Conservation (phyloP, 768 basidiomycete species). For the Podaxis carcinomalis region DNA sequence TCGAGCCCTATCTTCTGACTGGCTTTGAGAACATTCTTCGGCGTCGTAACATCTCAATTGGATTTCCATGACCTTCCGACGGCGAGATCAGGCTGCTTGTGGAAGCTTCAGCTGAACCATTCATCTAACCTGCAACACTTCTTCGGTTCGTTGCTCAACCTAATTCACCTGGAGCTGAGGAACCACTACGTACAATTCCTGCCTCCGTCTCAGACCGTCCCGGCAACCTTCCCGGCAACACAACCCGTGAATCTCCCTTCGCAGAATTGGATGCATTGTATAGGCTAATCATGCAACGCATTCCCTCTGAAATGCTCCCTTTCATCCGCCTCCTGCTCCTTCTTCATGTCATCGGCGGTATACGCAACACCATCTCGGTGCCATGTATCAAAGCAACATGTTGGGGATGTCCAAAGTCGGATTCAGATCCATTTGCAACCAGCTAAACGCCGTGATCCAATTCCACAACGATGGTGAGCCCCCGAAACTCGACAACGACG, state of each 20-base stretch:
- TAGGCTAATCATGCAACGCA: slow-evolving; percentile 4
- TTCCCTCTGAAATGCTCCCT: slow-evolving; percentile 25
- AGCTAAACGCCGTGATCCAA: neutral
- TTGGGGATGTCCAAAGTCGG: neutral
- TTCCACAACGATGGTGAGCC: neutral
- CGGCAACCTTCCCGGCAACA: no score
- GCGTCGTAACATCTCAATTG: neutral
- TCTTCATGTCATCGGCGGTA: neutral
- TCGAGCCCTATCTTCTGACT: neutral
- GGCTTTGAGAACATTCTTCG: slow-evolving; percentile 5
- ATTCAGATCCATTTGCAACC: neutral
- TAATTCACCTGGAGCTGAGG: neutral
- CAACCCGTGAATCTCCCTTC: neutral
- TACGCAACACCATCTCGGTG: neutral
- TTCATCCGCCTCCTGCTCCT: slow-evolving; percentile 25
- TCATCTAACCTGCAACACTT: slow-evolving; percentile 23
- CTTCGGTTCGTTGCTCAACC: slow-evolving; percentile 20
- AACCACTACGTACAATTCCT: no score
- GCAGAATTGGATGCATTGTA: slow-evolving; percentile 14
- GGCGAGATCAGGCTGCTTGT: slow-evolving; percentile 12
- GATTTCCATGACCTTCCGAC: slow-evolving; percentile 10
- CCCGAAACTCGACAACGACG: no score
- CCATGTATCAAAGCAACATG: neutral
- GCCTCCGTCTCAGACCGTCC: neutral
- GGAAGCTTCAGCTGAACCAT: slow-evolving; percentile 17